phyloP scores from a whole-genome alignment of 2,329 filamentous ascomycete genomes.

The Fusarium musae region DNA sequence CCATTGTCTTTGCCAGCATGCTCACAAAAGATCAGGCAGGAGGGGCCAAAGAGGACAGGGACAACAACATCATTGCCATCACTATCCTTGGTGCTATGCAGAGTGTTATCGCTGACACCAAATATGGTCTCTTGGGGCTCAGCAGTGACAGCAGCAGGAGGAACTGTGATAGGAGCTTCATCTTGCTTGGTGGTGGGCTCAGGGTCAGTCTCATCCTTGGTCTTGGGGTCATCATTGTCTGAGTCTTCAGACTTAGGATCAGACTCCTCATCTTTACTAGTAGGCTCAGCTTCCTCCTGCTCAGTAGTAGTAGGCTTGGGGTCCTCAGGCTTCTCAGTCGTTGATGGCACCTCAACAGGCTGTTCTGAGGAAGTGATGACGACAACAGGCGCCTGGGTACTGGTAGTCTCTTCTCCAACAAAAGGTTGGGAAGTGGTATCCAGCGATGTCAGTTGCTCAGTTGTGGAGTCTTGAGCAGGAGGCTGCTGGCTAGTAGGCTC shows the following conservation, averaged over 20 bases:
- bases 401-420: background rate
- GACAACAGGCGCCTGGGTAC: accelerated
- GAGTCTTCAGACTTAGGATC: background rate
- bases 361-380: background rate
- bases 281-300: background rate
- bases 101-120: background rate
- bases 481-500: background rate
- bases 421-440: background rate
- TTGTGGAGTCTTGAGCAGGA: background rate
- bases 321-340: background rate
- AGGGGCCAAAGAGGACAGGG: background rate
- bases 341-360: background rate
- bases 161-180: background rate
- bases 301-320: background rate
- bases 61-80: constrained; percentile 1
- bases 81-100: background rate
- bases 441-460: background rate
- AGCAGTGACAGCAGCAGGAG: background rate
- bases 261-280: background rate
- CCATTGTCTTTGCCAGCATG: constrained; percentile 1
- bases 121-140: background rate
- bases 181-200: background rate
- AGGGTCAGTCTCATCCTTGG: background rate
- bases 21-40: constrained; percentile 4
- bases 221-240: background rate